phyloP scores from a whole-genome alignment of 192 early-diverging fungal species.

The Linnemannia exigua region DNA sequence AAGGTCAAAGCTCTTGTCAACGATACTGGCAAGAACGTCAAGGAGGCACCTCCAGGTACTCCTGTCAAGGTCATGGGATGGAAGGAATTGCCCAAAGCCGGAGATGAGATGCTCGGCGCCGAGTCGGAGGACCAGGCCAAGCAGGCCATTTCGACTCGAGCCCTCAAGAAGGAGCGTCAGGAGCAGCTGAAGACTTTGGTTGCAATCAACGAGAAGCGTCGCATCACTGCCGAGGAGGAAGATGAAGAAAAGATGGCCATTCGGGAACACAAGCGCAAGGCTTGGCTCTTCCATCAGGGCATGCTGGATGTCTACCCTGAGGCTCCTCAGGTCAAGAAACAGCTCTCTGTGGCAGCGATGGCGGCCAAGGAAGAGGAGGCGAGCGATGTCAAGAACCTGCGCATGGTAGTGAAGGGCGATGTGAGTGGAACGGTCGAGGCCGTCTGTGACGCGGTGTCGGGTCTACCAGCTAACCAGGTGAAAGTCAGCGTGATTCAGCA shows the following conservation, averaged over 20 bases:
- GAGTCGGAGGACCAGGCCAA: conserved; percentile 79
- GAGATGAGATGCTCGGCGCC: conserved; percentile 89
- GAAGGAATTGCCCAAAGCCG: conserved; percentile 92
- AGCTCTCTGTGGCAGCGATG: conserved; percentile 43
- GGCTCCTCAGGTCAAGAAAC: conserved; percentile 43
- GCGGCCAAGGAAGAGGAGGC: conserved; percentile 55
- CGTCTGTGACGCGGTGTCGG: conserved; percentile 78
- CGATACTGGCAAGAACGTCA: conserved; percentile 78
- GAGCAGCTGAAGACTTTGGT: conserved; percentile 75
- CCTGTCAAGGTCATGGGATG: conserved; percentile 94
- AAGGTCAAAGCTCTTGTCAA: conserved; percentile 89
- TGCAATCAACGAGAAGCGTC: conserved; percentile 84
- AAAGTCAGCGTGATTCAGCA: conserved; percentile 77
- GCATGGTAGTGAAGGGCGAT: conserved; percentile 87
- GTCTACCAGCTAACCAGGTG: conserved; percentile 86
- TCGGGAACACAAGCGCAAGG: conserved; percentile 69
- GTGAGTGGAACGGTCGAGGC: conserved; percentile 96
- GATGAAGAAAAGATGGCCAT: conserved; percentile 65
- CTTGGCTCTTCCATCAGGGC: conserved; percentile 78
- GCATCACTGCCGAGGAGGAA: conserved; percentile 64
- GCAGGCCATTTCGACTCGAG: conserved; percentile 78
- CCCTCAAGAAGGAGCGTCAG: conserved; percentile 71
- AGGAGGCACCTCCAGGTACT: conserved; percentile 84
- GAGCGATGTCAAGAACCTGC: conserved; percentile 63
- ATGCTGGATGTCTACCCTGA: conserved; percentile 67